Evolutionary conservation across 768 basidiomycete species (phyloP).

Genomic region (Suillus weaverae): DNA sequence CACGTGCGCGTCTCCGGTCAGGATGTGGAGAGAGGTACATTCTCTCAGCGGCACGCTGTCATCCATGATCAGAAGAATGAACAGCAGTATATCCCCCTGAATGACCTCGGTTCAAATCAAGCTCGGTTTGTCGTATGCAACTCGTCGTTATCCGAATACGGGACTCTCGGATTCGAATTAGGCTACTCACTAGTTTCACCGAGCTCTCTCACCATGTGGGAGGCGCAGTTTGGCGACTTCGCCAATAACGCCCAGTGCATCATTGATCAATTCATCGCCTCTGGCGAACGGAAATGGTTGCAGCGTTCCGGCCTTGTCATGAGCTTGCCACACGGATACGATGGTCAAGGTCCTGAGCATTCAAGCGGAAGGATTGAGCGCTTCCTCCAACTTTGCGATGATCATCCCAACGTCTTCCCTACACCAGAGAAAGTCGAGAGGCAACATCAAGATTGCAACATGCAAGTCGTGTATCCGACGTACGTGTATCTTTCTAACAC

Average conservation of each 20-base stretch:
- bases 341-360: conserved; percentile 98
- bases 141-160: conserved; percentile 95
- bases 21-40: conserved; percentile 98
- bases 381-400: conserved; percentile 97
- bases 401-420: conserved; percentile 91
- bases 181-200: conserved; percentile 98
- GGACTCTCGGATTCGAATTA: conserved; percentile 93
- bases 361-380: conserved; percentile 94
- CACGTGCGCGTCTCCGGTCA: conserved; percentile 97
- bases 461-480: conserved; percentile 99
- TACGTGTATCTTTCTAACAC: conserved; percentile 38
- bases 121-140: conserved; percentile 96
- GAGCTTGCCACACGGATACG: conserved; percentile 92
- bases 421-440: conserved; percentile 85
- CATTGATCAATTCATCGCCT: conserved; percentile 98
- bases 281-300: conserved; percentile 97
- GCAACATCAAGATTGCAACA: conserved; percentile 98
- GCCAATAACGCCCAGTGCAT: conserved; percentile 97
- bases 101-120: conserved; percentile 84
- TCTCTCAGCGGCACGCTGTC: conserved; percentile 97
- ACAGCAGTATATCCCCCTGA: conserved; percentile 84
- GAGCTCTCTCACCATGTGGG: conserved; percentile 92
- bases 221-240: conserved; percentile 98
- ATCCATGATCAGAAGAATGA: conserved; percentile 96
- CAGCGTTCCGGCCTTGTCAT: conserved; percentile 91